phyloP scores from a whole-genome alignment of 1,284 basidiomycete genomes.

The Sparassis latifolia region DNA sequence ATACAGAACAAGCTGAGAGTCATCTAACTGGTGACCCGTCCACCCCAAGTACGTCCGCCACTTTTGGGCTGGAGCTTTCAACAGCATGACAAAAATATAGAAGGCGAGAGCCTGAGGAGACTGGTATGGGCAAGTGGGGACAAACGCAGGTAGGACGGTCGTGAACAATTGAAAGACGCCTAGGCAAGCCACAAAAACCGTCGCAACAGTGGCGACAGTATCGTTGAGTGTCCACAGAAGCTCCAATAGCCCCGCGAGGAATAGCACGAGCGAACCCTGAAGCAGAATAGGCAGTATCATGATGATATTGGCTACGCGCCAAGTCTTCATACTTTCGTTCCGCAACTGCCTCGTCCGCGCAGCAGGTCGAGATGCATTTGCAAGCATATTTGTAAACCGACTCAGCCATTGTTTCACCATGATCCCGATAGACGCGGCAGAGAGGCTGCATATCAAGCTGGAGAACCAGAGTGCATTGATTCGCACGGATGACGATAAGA shows the following conservation, averaged over 20 bases:
- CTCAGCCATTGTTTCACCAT: conserved; percentile 21
- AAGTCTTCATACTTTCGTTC: conserved; percentile 11
- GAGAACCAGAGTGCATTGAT: conserved; percentile 22
- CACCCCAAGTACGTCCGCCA: too few relatives aligned
- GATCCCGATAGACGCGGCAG: conserved; percentile 19
- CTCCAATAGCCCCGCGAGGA: conserved; percentile 18
- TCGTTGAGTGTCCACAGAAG: conserved; percentile 16
- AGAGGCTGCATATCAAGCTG: conserved; percentile 17
- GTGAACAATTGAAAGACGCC: background rate
- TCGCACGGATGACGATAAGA: conserved; percentile 2
- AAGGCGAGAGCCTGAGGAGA: background rate
- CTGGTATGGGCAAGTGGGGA: background rate
- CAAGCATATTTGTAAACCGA: conserved; percentile 11
- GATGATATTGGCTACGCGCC: conserved; percentile 17
- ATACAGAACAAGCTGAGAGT: too few relatives aligned
- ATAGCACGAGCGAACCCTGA: conserved; percentile 17
- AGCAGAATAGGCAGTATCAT: conserved; percentile 17
- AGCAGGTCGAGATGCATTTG: conserved; percentile 12
- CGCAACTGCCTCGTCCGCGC: conserved; percentile 16
- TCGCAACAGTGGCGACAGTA: conserved; percentile 9
- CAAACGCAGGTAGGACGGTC: background rate
- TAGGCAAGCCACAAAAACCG: background rate
- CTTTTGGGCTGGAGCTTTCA: too few relatives aligned
- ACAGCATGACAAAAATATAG: too few relatives aligned
- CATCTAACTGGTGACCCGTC: too few relatives aligned